These are phyloP conservation scores for Agrostemma githago DNA, from an alignment of 148 eudicot species.

Conservation along the genomic window DNA sequence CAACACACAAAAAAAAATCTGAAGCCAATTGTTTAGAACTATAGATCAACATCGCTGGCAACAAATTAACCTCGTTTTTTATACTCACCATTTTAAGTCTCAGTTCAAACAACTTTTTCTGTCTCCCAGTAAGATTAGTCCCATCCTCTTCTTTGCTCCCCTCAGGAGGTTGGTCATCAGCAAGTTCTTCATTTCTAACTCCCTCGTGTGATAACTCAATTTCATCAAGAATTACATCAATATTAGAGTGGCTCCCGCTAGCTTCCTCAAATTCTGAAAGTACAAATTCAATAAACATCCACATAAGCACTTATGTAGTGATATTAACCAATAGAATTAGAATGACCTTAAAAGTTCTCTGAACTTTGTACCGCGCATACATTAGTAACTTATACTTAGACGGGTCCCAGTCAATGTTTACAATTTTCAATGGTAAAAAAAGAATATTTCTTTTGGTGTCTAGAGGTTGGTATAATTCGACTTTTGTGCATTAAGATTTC, in stretches of 20 bases:
- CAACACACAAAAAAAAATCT: neutral
- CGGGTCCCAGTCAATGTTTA: neutral
- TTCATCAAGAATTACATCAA: constrained; percentile 31
- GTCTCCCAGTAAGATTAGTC: constrained; percentile 66
- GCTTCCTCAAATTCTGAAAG: constrained; percentile 29
- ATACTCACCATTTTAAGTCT: constrained; percentile 74
- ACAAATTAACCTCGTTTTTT: neutral
- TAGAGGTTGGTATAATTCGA: neutral
- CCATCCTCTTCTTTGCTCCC: constrained; percentile 34
- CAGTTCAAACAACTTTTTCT: constrained; percentile 76
- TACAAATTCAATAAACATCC: neutral
- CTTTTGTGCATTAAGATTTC: neutral
- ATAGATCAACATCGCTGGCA: neutral
- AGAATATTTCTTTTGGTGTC: neutral
- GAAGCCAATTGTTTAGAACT: neutral
- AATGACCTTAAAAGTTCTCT: too few species aligned
- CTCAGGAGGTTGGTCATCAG: constrained; percentile 34
- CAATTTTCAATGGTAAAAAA: neutral
- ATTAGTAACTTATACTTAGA: too few species aligned
- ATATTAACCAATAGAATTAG: neutral
- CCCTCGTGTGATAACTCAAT: constrained; percentile 35
- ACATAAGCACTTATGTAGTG: constrained; percentile 7
- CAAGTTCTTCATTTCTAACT: constrained; percentile 34
- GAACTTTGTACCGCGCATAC: too few species aligned
- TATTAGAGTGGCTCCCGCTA: constrained; percentile 20